Conservation (phyloP, 1,284 basidiomycete genomes). For the Trichosporon inkin region DNA sequence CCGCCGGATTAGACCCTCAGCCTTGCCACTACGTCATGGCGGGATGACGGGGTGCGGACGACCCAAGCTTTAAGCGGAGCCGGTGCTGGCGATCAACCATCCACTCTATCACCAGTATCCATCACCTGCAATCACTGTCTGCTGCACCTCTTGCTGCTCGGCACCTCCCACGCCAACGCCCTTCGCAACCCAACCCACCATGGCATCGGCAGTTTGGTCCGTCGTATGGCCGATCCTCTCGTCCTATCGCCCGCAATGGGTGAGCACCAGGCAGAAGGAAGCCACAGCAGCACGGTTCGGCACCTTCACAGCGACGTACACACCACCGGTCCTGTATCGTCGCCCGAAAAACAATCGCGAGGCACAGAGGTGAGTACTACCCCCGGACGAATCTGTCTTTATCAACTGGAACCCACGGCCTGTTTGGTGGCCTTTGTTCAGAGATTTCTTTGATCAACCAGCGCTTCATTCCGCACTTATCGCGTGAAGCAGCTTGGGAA, state of each 20-base stretch:
- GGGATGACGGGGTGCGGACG: background rate
- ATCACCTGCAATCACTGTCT: background rate
- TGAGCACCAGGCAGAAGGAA: slow-evolving; percentile 1
- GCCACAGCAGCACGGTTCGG: slow-evolving; percentile 32
- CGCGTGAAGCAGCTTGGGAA: background rate
- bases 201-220: slow-evolving; percentile 3
- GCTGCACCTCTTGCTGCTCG: background rate
- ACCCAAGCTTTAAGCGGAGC: background rate
- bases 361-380: slow-evolving; percentile 43
- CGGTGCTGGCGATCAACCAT: too few species aligned
- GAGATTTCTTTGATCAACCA: background rate
- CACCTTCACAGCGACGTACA: slow-evolving; percentile 43
- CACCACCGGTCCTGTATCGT: slow-evolving; percentile 32
- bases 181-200: background rate
- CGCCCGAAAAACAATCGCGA: slow-evolving; percentile 41
- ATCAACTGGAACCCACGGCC: background rate
- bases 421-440: slow-evolving; percentile 12
- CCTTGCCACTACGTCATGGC: too few species aligned
- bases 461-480: background rate
- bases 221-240: slow-evolving; percentile 2
- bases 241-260: background rate
- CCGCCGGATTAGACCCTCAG: too few species aligned
- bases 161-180: background rate
- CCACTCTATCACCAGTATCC: background rate
- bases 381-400: background rate